phyloP scores from a whole-genome alignment of 148 eudicot genomes.

The Fallopia convolvulus region DNA sequence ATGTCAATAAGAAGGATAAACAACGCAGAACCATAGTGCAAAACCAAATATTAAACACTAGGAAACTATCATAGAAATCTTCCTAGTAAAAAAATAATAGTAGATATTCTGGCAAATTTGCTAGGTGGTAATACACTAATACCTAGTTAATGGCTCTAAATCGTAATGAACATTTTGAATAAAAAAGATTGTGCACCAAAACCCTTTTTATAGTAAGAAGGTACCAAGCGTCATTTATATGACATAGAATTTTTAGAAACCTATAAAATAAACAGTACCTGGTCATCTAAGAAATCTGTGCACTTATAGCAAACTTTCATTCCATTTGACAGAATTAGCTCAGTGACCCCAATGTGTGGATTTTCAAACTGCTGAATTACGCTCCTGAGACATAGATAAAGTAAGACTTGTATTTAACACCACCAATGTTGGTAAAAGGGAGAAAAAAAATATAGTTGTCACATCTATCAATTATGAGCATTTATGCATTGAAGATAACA shows the following conservation, averaged over 20 bases:
- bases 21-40: background rate
- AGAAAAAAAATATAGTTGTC: background rate
- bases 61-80: background rate
- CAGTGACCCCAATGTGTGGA: conserved; percentile 57
- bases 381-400: conserved; percentile 31
- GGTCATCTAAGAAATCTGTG: conserved; percentile 76
- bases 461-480: background rate
- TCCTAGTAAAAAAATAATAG: background rate
- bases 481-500: background rate
- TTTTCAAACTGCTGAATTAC: conserved; percentile 41
- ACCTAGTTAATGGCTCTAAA: background rate
- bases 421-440: background rate
- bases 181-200: no score
- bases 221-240: background rate
- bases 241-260: background rate
- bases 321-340: conserved; percentile 65
- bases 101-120: background rate
- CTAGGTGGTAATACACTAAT: background rate
- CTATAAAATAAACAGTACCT: conserved; percentile 29
- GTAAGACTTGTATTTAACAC: background rate
- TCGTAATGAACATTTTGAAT: background rate
- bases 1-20: conserved; percentile 4
- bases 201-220: background rate
- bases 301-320: conserved; percentile 83
- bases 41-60: background rate